Conservation (phyloP, 768 basidiomycete species). For the Cubamyces sp. region DNA sequence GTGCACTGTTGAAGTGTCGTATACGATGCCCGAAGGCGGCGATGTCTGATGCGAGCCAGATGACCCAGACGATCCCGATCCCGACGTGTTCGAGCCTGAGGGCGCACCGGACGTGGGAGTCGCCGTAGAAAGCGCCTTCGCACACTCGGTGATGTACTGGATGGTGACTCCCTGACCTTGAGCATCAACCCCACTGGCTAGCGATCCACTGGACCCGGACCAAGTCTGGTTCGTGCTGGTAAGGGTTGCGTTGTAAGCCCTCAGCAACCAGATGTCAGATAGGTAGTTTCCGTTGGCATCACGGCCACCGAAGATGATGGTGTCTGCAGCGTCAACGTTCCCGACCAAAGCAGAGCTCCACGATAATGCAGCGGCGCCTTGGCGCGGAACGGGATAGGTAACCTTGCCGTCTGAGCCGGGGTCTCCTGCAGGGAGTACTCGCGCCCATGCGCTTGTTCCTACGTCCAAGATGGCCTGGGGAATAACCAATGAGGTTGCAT, state of each 20-base stretch:
- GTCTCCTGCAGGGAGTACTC: conserved; percentile 77
- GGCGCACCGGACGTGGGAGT: conserved; percentile 9
- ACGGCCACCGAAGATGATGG: conserved; percentile 78
- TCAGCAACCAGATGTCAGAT: conserved; percentile 77
- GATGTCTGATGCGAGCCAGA: conserved; percentile 1
- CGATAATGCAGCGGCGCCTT: conserved; percentile 71
- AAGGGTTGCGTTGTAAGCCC: conserved; percentile 68
- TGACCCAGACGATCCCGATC: not conserved
- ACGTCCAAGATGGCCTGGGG: conserved; percentile 65
- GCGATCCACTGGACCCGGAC: conserved; percentile 63
- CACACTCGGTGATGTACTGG: conserved; percentile 64
- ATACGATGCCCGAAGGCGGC: conserved; percentile 27
- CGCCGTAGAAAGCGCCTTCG: conserved; percentile 39
- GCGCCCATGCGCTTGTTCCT: conserved; percentile 56
- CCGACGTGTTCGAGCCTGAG: conserved; percentile 6
- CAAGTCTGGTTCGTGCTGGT: conserved; percentile 58
- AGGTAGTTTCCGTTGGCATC: conserved; percentile 69
- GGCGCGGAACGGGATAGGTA: conserved; percentile 66
- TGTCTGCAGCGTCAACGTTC: conserved; percentile 58
- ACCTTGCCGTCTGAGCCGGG: conserved; percentile 53
- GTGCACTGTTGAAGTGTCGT: conserved; percentile 49
- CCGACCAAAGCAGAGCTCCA: conserved; percentile 61
- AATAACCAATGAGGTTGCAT: not conserved
- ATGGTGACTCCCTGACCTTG: conserved; percentile 68
- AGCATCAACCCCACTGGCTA: conserved; percentile 66